These are phyloP conservation scores for Dioscorea alata DNA, from an alignment of 106 monocot species.

Conservation along the genomic window DNA sequence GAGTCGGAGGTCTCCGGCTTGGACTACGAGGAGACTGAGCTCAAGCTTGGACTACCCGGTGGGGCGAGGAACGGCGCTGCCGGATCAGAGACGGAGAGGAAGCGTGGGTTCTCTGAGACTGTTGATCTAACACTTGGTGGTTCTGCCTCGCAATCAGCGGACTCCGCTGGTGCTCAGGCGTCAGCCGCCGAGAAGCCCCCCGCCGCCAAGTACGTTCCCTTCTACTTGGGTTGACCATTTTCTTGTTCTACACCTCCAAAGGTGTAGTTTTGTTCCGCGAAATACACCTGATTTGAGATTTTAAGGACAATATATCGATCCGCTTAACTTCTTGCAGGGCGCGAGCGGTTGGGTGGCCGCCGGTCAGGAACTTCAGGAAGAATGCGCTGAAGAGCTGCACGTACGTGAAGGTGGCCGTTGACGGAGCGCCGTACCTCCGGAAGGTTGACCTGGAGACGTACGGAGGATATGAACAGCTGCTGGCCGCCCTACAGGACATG, in stretches of 20 bases:
- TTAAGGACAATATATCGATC: too few relatives aligned
- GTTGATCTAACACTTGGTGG: slow-evolving; percentile 33
- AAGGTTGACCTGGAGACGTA: slow-evolving; percentile 87
- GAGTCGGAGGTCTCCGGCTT: slow-evolving; percentile 45
- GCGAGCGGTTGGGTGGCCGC: slow-evolving; percentile 92
- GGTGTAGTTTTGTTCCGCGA: too few relatives aligned
- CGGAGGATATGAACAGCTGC: slow-evolving; percentile 61
- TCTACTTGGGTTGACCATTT: too few relatives aligned
- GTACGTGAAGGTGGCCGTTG: slow-evolving; percentile 89
- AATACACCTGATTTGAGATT: too few relatives aligned
- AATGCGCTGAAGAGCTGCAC: slow-evolving; percentile 61
- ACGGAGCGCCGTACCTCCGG: slow-evolving; percentile 88
- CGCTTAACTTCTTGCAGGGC: slow-evolving; percentile 27
- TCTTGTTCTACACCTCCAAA: too few relatives aligned
- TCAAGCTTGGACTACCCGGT: slow-evolving; percentile 49
- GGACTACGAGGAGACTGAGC: slow-evolving; percentile 66
- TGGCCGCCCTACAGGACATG: slow-evolving; percentile 67
- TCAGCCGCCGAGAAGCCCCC: slow-evolving; percentile 37
- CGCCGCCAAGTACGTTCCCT: slow-evolving; percentile 40
- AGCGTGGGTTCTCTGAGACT: slow-evolving; percentile 45
- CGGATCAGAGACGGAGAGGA: slow-evolving; percentile 41
- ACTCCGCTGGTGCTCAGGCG: not conserved
- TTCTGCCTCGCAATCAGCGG: slow-evolving; percentile 2
- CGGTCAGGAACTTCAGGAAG: slow-evolving; percentile 74
- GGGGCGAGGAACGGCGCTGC: not conserved